phyloP scores from a whole-genome alignment of 108 stramenopile genomes.

The Aurantiochytrium sp. region DNA sequence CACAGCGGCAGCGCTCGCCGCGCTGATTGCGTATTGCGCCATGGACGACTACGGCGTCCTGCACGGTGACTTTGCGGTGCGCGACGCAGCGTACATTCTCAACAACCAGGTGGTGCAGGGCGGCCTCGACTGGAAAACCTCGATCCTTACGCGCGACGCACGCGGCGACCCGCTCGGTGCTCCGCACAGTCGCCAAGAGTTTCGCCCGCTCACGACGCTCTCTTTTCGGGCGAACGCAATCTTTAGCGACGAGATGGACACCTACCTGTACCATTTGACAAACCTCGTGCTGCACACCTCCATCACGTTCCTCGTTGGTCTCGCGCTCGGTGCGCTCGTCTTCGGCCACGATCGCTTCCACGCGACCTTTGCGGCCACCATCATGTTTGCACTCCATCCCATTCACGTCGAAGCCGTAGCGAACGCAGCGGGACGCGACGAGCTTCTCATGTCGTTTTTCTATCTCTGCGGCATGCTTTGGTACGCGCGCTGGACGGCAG shows the following conservation, averaged over 20 bases:
- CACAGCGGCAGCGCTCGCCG: neutral
- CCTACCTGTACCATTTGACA: neutral
- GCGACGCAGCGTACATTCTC: neutral
- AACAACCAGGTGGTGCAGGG: neutral
- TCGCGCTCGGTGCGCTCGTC: neutral
- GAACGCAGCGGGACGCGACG: neutral
- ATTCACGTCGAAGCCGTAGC: constrained; percentile 23
- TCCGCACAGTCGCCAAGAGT: neutral
- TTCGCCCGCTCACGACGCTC: neutral
- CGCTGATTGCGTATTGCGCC: neutral
- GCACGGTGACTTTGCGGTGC: neutral
- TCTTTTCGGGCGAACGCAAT: neutral
- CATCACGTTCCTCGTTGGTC: neutral
- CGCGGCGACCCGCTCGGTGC: neutral
- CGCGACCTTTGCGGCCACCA: neutral
- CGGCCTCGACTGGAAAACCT: neutral
- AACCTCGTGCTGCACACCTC: constrained; percentile 5
- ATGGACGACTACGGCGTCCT: neutral
- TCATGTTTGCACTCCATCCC: constrained; percentile 1
- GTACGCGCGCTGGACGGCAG: neutral
- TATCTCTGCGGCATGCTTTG: neutral
- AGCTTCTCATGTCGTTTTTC: neutral
- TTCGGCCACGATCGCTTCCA: neutral
- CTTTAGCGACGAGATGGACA: neutral
- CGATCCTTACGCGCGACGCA: neutral